Percentiles rank a stretch among this genome's conserved stretches.
Conservation (phyloP, 2,329 filamentous ascomycete genomes). For the Cadophora malorum region DNA sequence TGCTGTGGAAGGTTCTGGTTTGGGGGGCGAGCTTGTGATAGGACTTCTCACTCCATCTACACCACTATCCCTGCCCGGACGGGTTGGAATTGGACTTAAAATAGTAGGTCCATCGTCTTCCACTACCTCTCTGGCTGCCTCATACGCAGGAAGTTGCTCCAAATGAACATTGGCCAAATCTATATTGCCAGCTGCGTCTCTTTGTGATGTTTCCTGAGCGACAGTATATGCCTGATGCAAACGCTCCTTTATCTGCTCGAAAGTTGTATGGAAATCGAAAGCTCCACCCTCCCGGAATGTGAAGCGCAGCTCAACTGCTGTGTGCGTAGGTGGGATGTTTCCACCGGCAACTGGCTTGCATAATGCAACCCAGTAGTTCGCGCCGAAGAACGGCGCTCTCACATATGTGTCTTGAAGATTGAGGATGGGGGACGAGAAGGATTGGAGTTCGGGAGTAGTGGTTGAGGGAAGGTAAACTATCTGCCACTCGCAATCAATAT, state of each 20-base stretch:
- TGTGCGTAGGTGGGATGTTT: conserved; percentile 76
- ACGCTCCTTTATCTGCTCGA: conserved; percentile 84
- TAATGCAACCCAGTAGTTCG: conserved; percentile 85
- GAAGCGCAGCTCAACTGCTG: conserved; percentile 79
- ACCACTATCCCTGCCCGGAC: conserved; percentile 38
- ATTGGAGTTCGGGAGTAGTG: conserved; percentile 72
- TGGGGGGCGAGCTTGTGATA: conserved; percentile 22
- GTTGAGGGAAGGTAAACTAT: conserved; percentile 85
- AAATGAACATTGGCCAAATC: conserved; percentile 72
- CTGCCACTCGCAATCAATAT: conserved; percentile 52
- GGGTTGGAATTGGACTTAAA: conserved; percentile 34
- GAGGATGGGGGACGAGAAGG: conserved; percentile 87
- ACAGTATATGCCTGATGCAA: conserved; percentile 81
- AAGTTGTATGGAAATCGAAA: conserved; percentile 84
- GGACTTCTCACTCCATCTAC: conserved; percentile 29
- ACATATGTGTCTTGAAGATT: conserved; percentile 88
- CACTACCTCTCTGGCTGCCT: conserved; percentile 54
- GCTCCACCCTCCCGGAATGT: conserved; percentile 96
- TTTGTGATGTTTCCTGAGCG: conserved; percentile 70
- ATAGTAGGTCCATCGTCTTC: conserved; percentile 36
- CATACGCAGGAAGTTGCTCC: conserved; percentile 89
- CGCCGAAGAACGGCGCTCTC: conserved; percentile 88
- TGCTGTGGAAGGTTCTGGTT: conserved; percentile 41
- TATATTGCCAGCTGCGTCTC: conserved; percentile 51
- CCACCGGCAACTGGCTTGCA: conserved; percentile 84